A percentile compares a stretch with the other conserved stretches of the same genome.
phyloP scores from a whole-genome alignment of 805 yeast genomes.

The Wickerhamomyces silvicola region DNA sequence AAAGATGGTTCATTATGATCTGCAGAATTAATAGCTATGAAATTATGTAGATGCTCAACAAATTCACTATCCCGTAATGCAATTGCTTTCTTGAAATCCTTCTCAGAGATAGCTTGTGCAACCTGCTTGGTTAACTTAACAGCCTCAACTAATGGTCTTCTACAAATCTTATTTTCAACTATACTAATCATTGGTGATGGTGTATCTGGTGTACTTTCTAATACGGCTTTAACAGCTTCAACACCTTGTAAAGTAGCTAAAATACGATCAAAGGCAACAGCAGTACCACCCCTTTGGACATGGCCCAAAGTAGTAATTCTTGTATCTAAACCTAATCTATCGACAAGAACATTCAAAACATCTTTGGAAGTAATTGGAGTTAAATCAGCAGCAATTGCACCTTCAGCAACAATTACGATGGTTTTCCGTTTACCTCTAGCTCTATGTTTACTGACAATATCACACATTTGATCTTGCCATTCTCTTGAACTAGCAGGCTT shows the following conservation, averaged over 20 bases:
- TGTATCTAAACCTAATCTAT: conserved; percentile 65
- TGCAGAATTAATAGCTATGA: conserved; percentile 60
- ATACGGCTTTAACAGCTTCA: conserved; percentile 71
- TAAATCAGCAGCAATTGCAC: conserved; percentile 67
- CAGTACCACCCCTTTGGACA: conserved; percentile 80
- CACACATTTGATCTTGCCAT: conserved; percentile 66
- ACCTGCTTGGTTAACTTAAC: conserved; percentile 66
- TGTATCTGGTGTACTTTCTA: conserved; percentile 60
- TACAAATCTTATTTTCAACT: conserved; percentile 61
- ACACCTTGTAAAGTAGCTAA: conserved; percentile 78
- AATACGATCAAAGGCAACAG: conserved; percentile 67
- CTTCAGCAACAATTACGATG: conserved; percentile 77
- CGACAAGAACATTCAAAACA: conserved; percentile 59
- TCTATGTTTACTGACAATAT: conserved; percentile 59
- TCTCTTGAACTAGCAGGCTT: conserved; percentile 56
- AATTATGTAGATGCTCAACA: conserved; percentile 56
- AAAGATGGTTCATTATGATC: conserved; percentile 58
- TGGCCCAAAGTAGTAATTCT: conserved; percentile 75
- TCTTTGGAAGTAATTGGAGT: conserved; percentile 60
- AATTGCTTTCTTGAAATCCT: conserved; percentile 67
- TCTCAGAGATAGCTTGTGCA: conserved; percentile 58
- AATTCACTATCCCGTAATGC: conserved; percentile 65
- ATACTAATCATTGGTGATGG: conserved; percentile 78
- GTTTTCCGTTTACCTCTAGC: conserved; percentile 70
- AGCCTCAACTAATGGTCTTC: conserved; percentile 66